Conservation (phyloP, 108 stramenopile genomes). For the Pseudonitzschia multistriata region DNA sequence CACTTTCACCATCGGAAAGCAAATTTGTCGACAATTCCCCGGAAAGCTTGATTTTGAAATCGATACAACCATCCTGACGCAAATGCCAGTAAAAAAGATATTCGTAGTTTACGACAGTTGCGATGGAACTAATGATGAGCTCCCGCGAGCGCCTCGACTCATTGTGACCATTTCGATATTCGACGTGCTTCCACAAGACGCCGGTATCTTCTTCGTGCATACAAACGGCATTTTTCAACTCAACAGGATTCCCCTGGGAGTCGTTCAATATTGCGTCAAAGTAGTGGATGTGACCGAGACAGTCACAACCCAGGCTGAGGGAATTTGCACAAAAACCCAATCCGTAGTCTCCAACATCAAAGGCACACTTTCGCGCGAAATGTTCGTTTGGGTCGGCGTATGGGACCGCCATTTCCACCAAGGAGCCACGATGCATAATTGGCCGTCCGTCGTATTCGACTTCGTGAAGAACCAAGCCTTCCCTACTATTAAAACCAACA, state of each 20-base stretch:
- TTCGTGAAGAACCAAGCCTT: slow-evolving; percentile 66
- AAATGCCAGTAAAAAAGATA: slow-evolving; percentile 67
- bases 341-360: slow-evolving; percentile 61
- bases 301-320: slow-evolving; percentile 69
- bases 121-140: slow-evolving; percentile 59
- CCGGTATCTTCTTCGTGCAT: slow-evolving; percentile 82
- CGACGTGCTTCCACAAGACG: slow-evolving; percentile 76
- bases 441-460: slow-evolving; percentile 53
- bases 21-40: slow-evolving; percentile 73
- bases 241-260: slow-evolving; percentile 32
- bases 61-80: slow-evolving; percentile 50
- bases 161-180: slow-evolving; percentile 73
- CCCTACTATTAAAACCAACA: slow-evolving; percentile 69
- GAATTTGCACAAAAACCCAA: slow-evolving; percentile 58
- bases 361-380: slow-evolving; percentile 57
- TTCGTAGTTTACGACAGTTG: slow-evolving; percentile 81
- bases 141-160: slow-evolving; percentile 59
- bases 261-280: slow-evolving; percentile 64
- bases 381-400: slow-evolving; percentile 66
- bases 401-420: slow-evolving; percentile 82
- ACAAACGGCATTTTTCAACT: slow-evolving; percentile 58
- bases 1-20: slow-evolving; percentile 40
- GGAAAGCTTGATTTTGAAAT: slow-evolving; percentile 53
- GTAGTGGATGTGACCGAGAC: slow-evolving; percentile 74
- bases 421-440: slow-evolving; percentile 46